A percentile compares a stretch with the other conserved stretches of the same genome.
These are phyloP conservation scores for Crithidia bombi DNA, from an alignment of 208 protist species.

Conservation along the genomic window DNA sequence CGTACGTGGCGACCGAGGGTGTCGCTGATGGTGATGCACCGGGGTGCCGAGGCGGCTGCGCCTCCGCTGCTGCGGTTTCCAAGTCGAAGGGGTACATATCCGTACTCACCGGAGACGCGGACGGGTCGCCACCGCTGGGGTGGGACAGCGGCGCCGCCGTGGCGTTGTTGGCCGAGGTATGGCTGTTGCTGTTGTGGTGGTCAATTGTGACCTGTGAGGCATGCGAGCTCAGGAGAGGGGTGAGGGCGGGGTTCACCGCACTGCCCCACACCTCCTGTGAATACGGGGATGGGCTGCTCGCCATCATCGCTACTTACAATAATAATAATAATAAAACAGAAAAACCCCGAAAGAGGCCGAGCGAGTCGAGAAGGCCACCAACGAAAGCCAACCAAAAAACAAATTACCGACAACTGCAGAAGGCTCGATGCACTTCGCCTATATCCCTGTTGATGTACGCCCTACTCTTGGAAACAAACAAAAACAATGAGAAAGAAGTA, in stretches of 20 bases:
- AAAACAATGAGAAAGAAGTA: constrained; percentile 4
- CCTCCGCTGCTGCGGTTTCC: not conserved
- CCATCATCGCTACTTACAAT: not conserved
- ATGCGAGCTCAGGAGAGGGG: not conserved
- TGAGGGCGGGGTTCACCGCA: constrained; percentile 1
- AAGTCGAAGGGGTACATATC: not conserved
- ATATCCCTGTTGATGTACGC: no score
- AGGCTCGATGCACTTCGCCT: no score
- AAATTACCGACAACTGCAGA: no score
- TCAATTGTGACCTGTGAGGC: constrained; percentile 17
- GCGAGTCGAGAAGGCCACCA: not conserved
- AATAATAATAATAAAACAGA: not conserved
- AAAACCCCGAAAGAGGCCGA: no score
- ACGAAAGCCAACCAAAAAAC: not conserved
- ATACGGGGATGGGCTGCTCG: not conserved
- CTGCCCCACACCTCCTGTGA: constrained; percentile 5
- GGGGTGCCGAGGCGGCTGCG: not conserved
- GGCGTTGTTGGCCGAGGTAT: not conserved
- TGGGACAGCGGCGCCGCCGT: not conserved
- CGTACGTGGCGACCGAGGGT: not conserved
- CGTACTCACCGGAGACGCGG: not conserved
- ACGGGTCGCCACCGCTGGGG: not conserved
- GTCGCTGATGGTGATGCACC: not conserved
- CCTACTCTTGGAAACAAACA: no score
- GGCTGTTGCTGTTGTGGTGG: constrained; percentile 2